These are phyloP conservation scores for Xylariaceae sp. DNA, from an alignment of 2,329 filamentous ascomycete genomes.

Conservation along the genomic window DNA sequence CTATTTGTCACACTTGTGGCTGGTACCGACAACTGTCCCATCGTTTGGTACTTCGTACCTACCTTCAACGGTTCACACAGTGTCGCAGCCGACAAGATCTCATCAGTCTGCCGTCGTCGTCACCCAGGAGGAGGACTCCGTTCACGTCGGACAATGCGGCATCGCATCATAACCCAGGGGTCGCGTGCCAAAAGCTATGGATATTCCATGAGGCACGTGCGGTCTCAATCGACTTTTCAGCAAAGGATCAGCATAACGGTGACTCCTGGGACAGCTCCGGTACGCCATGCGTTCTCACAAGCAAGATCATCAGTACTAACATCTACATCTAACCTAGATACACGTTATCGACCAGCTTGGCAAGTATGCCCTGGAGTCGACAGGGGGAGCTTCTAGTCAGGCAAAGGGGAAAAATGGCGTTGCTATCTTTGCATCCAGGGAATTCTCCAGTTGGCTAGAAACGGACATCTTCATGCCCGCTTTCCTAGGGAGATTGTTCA, in stretches of 20 bases:
- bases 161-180: slow-evolving; percentile 14
- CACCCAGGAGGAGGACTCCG: background rate
- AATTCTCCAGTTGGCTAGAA: slow-evolving; percentile 44
- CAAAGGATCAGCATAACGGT: slow-evolving; percentile 23
- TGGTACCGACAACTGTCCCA: background rate
- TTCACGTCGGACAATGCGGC: slow-evolving; percentile 20
- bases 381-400: background rate
- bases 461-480: slow-evolving; percentile 39
- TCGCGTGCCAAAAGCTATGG: slow-evolving; percentile 6
- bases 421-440: slow-evolving; percentile 46
- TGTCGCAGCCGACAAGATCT: background rate
- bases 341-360: slow-evolving; percentile 11
- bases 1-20: background rate
- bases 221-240: slow-evolving; percentile 8
- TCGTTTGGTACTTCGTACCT: background rate
- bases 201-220: slow-evolving; percentile 3
- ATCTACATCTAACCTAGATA: background rate
- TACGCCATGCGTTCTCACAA: slow-evolving; percentile 7
- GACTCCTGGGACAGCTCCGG: slow-evolving; percentile 22
- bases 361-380: background rate
- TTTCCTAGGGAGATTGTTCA: slow-evolving; percentile 29
- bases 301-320: slow-evolving; percentile 9
- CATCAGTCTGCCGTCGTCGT: background rate
- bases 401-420: slow-evolving; percentile 34
- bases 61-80: background rate